Evolutionary conservation across 306 rosid species (phyloP), one percentile per base, ranked within the genome.

Genomic region (Corylus americana): DNA sequence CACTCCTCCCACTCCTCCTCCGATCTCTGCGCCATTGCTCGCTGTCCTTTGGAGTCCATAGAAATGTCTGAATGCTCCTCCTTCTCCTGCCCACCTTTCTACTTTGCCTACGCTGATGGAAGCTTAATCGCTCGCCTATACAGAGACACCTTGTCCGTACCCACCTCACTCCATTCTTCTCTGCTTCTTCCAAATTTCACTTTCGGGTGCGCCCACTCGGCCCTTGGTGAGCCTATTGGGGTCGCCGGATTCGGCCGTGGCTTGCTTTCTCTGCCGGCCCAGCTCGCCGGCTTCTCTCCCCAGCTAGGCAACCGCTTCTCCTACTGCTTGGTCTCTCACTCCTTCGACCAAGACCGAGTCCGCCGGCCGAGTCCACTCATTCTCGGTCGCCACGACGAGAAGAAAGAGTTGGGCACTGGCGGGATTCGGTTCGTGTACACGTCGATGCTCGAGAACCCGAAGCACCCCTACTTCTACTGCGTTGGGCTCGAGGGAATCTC

Each of bases 171-270:
- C 8, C 29, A 39, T 3, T 84, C 96, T 39, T 67, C 97, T 16
- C 78, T 89, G 57, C 5, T 66, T 48, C 89, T 95, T 0, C 79
- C 75, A 2, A 91, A 95, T 64, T 95, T 95, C 84, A 91, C 98
- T 1, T 95, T 95, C 14, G 98, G 94, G 4, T 95, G 98, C 48
- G 93, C 98, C 68, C 97, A 95, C 74, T 79, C 98, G 10, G 79
- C 98, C 1, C 91, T 95, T 27, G 98, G 87, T 53, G 98, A 95
- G 74, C 98, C 98, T 53, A 85, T 90, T 11, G 98, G 98, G 0
- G 98, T 95, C 0, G 98, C 98, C 1, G 98, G 98, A 4, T 95
- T 95, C 70, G 98, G 98, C 59, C 97, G 92, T 1, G 98, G 98
- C 0, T 1, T 82, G 37, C 78, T 95, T 0, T 95, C 98, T 67